Conservation (phyloP, 306 rosid species). For the Glycine tomentella region DNA sequence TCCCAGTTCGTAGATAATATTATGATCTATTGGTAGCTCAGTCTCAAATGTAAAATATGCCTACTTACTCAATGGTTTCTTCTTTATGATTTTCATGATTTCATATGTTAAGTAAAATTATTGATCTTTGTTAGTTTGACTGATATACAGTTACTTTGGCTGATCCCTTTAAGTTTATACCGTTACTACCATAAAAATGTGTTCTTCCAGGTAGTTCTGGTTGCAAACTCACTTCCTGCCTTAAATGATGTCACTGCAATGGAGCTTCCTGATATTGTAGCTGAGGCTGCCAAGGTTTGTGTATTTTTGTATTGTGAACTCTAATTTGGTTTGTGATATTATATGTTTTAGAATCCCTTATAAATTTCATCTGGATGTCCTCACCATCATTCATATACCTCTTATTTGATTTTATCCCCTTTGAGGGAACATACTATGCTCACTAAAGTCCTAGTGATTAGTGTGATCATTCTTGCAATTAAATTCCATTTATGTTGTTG, state of each 20-base stretch:
- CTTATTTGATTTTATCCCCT: not conserved
- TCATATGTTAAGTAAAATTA: constrained; percentile 21
- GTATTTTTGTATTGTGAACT: constrained; percentile 31
- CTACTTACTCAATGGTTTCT: constrained; percentile 36
- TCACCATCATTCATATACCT: constrained; percentile 8
- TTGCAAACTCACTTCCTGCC: constrained; percentile 96
- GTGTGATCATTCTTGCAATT: constrained; percentile 9
- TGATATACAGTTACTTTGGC: not conserved
- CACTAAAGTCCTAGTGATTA: not conserved
- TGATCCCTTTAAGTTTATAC: constrained; percentile 32
- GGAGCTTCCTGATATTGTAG: constrained; percentile 97
- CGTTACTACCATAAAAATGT: constrained; percentile 9
- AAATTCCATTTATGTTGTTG: constrained; percentile 16
- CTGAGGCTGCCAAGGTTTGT: constrained; percentile 98
- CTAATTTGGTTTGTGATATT: constrained; percentile 7
- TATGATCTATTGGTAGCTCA: constrained; percentile 27
- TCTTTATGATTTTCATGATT: constrained; percentile 19
- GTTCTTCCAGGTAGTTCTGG: constrained; percentile 85
- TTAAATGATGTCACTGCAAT: constrained; percentile 93
- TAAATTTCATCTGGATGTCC: constrained; percentile 32
- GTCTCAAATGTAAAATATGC: constrained; percentile 16
- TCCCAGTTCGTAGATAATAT: not conserved
- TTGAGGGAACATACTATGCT: constrained; percentile 7
- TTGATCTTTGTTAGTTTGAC: constrained; percentile 18
- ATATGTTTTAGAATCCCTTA: not conserved